Base-by-base conservation (phyloP, 2,329 filamentous ascomycete genomes). In the Aureobasidium subglaciale region DNA sequence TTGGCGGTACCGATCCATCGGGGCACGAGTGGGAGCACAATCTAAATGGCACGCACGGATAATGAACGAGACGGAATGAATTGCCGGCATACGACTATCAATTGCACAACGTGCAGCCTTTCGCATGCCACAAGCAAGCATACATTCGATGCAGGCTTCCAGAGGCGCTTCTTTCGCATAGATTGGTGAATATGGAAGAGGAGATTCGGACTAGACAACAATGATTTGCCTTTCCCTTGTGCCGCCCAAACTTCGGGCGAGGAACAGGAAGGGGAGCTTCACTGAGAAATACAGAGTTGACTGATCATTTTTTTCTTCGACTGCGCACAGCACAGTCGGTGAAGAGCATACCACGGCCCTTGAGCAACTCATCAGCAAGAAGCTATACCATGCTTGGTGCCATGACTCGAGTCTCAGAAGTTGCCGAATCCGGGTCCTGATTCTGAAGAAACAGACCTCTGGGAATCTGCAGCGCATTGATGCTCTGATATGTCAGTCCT, bases 111-210 rank as follows among this genome's bases (percentile, higher is more conserved):
- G n/a, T 29, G 15, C 25, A 27, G 5, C n/a, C 29, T 18, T 30
- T 38, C 46, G 40, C 46, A 37, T 38, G n/a, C 15, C 46, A 38
- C 46, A 38, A 20, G 30, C 18, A 22, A 30, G 34, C 20, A 13
- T 35, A 27, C 15, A 24, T 50, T 50, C 46, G 34, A 38, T 50
- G 46, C 34, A 50, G 46, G 34, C 46, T 50, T 50, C 46, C 46
- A 38, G 24, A 29, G 46, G 34, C 24, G 34, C 45, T 50, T 50
- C 46, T 40, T 38, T 29, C 34, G 46, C 20, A 37, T 50, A 50
- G 3, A 38, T 32, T 30, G 24, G 8, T 38, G 9, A 16, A 30
- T 34, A 50, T 20, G 7, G 20, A 13, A 18, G 18, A 6, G 10
- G 3, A 25, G 15, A 48, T 13, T 11, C 20, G 22, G n/a, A 18